Evolutionary conservation across 768 basidiomycete genomes (phyloP), one percentile per base, ranked within the genome.

Genomic region (Strobilomyces confusus): DNA sequence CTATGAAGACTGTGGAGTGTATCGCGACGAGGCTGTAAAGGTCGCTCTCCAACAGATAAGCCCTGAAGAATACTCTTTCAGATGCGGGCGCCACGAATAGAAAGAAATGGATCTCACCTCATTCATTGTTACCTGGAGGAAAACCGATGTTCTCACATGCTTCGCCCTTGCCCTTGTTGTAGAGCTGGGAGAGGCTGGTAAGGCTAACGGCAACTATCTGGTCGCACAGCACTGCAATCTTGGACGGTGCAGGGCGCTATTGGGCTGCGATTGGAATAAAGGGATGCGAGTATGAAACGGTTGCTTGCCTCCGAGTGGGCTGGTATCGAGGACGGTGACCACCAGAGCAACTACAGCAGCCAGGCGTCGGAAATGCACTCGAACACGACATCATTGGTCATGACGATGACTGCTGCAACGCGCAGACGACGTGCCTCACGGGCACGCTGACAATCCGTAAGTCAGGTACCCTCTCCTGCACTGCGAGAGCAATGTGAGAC

Each of bases 141-240:
- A 30, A 80, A 52, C 6, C 60, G 29, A 29, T 57, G 29, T 72
- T 29, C 6, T n/a, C n/a, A n/a, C n/a, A n/a, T n/a, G n/a, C n/a
- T n/a, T n/a, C n/a, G n/a, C n/a, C n/a, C n/a, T n/a, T n/a, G n/a
- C n/a, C n/a, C n/a, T n/a, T n/a, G n/a, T n/a, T n/a, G n/a, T n/a
- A n/a, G n/a, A n/a, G n/a, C n/a, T n/a, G n/a, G n/a, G n/a, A n/a
- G n/a, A n/a, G 60, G 2, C 65, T 64, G 13, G 58, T 65, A 1
- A 74, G n/a, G n/a, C n/a, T 49, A 9, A 80, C 49, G 23, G 79
- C 70, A 0, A 69, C 49, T 77, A 77, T 80, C 40, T 63, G 62
- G 15, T 48, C 48, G 11, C 63, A 30, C 29, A 11, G 29, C 2
- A 54, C 56, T 3, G 72, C 52, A 30, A 73, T 58, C 52, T 70